Percentiles rank a stretch among this genome's conserved stretches.
Conservation (phyloP, 129 eudicot genomes). For the Artemisia argyi region DNA sequence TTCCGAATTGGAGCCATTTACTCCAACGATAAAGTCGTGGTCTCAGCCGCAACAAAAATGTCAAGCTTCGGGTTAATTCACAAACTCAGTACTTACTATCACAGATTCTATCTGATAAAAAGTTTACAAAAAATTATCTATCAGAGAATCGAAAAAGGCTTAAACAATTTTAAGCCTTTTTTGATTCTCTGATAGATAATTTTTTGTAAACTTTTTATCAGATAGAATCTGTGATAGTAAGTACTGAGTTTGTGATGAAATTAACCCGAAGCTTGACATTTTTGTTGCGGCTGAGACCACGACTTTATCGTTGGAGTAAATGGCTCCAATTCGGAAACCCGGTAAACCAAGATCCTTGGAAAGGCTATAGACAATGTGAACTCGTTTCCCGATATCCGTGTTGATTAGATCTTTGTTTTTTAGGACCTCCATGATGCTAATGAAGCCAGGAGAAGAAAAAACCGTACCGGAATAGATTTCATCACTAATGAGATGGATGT, state of each 20-base stretch:
- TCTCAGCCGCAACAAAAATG: constrained; percentile 87
- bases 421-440: constrained; percentile 69
- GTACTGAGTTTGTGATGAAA: constrained; percentile 88
- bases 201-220: constrained; percentile 60
- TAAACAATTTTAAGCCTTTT: constrained; percentile 54
- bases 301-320: constrained; percentile 62
- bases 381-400: constrained; percentile 45
- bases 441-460: constrained; percentile 51
- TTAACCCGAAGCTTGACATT: constrained; percentile 88
- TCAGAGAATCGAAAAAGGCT: constrained; percentile 60
- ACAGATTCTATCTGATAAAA: constrained; percentile 63
- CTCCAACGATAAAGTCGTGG: constrained; percentile 63
- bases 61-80: constrained; percentile 82
- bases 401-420: constrained; percentile 28
- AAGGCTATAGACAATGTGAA: constrained; percentile 80
- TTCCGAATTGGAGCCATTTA: constrained; percentile 83
- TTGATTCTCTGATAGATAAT: constrained; percentile 56
- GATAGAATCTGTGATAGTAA: constrained; percentile 65
- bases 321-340: constrained; percentile 80
- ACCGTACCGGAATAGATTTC: constrained; percentile 93
- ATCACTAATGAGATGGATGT: constrained; percentile 72
- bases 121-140: constrained; percentile 55
- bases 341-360: constrained; percentile 91
- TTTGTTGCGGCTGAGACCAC: constrained; percentile 85
- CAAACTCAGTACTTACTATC: constrained; percentile 84